These are phyloP conservation scores for Pseudoscleropodium purum DNA, from an alignment of 225 moss, liverwort and hornwort species.

Conservation along the genomic window DNA sequence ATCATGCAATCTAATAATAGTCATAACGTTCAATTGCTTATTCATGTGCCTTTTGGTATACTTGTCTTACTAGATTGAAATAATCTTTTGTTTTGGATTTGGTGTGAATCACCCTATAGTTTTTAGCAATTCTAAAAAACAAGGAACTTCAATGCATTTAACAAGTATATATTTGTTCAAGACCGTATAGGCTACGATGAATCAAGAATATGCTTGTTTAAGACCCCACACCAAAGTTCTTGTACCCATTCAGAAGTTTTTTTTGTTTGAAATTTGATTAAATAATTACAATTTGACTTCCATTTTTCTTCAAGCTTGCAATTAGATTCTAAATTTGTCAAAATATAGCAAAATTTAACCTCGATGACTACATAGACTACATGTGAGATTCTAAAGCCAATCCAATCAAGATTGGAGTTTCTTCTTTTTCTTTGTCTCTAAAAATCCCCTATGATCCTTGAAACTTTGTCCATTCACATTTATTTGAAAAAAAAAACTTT, in stretches of 20 bases:
- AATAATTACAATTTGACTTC: neutral
- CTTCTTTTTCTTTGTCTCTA: neutral
- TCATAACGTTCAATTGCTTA: neutral
- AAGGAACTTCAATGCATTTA: neutral
- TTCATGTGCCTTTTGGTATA: fast-evolving
- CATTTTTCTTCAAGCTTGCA: neutral
- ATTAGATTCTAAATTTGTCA: neutral
- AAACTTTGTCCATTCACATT: fast-evolving
- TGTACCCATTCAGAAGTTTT: fast-evolving
- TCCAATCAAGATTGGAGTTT: neutral
- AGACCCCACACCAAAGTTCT: too few species aligned
- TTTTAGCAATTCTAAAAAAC: neutral
- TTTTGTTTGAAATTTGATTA: neutral
- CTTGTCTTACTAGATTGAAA: neutral
- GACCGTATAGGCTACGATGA: fast-evolving
- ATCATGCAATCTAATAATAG: neutral
- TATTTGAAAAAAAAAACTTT: neutral
- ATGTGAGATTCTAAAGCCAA: neutral
- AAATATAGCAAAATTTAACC: neutral
- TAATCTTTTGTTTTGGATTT: too few species aligned
- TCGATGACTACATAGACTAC: neutral
- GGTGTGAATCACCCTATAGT: fast-evolving
- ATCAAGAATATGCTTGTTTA: neutral
- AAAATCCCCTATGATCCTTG: neutral
- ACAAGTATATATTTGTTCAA: neutral